These are phyloP conservation scores for Triticum monococcum DNA, from an alignment of 176 grass and related monocot species.

Conservation along the genomic window DNA sequence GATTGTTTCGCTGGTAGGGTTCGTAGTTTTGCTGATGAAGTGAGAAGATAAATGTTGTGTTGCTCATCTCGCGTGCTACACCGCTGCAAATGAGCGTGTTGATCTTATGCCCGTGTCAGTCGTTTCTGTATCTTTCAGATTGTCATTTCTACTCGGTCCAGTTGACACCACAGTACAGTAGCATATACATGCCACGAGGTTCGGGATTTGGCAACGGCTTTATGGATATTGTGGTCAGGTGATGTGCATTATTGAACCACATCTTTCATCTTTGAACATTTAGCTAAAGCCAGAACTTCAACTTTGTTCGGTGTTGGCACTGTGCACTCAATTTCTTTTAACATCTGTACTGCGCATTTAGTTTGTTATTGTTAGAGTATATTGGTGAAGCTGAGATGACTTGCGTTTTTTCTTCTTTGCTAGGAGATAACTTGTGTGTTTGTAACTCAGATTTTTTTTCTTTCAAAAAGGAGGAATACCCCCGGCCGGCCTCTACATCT, in stretches of 20 bases:
- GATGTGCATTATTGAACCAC: background rate
- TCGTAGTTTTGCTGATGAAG: constrained; percentile 50
- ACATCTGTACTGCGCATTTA: background rate
- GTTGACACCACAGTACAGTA: background rate
- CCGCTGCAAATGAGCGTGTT: background rate
- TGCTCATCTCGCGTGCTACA: background rate
- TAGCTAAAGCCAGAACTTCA: background rate
- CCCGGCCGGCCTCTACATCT: too few relatives aligned
- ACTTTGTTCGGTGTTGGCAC: background rate
- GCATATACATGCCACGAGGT: background rate
- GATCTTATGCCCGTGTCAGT: background rate
- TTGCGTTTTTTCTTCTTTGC: background rate
- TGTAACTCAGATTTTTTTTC: too few relatives aligned
- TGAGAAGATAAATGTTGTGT: constrained; percentile 13
- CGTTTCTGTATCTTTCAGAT: background rate
- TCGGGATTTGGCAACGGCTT: background rate
- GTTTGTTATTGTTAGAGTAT: too few relatives aligned
- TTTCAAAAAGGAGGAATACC: too few relatives aligned
- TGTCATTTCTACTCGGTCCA: constrained; percentile 23
- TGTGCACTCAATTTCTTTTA: background rate
- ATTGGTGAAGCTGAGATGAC: too few relatives aligned
- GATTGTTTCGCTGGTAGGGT: constrained; percentile 51
- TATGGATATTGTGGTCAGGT: background rate
- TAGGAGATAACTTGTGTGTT: background rate
- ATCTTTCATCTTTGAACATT: background rate